A percentile compares a stretch with the other conserved stretches of the same genome.
Conservation (phyloP, 139 green algal genomes). For the Chlamydomonas eustigma region DNA sequence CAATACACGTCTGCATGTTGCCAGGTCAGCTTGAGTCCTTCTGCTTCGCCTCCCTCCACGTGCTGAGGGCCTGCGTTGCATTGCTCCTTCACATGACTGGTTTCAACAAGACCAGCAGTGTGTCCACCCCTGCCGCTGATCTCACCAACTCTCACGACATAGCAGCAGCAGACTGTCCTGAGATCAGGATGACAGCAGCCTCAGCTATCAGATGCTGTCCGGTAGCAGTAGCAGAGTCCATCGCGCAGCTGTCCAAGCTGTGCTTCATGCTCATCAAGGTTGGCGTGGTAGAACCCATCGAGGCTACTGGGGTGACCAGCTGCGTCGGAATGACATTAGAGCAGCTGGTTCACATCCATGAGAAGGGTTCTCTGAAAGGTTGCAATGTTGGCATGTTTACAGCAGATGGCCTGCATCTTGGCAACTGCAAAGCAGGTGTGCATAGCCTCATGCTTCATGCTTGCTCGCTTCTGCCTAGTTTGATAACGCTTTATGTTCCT, state of each 20-base stretch:
- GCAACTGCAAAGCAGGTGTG: not conserved
- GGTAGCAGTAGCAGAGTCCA: not conserved
- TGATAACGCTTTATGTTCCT: not conserved
- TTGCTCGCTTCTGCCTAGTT: not conserved
- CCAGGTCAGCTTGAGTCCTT: not conserved
- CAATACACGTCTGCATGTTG: not conserved
- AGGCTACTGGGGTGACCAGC: not conserved
- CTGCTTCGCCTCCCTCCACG: constrained; percentile 1
- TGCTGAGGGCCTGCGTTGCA: not conserved
- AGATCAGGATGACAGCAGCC: too few species aligned
- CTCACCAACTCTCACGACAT: not conserved
- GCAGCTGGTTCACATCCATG: not conserved
- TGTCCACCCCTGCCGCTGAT: not conserved
- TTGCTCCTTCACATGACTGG: not conserved
- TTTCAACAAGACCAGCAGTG: not conserved
- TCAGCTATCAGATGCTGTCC: not conserved
- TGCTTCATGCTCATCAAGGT: not conserved
- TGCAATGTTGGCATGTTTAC: not conserved
- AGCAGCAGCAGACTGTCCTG: not conserved
- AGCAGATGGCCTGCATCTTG: not conserved
- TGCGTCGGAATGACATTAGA: not conserved
- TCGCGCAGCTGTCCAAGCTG: not conserved
- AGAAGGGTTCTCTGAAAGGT: not conserved
- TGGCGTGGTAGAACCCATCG: not conserved
- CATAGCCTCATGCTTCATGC: not conserved